A percentile compares a stretch with the other conserved stretches of the same genome.
Evolutionary conservation across 1,284 basidiomycete species (phyloP).

Genomic region (Malassezia pachydermatis): DNA sequence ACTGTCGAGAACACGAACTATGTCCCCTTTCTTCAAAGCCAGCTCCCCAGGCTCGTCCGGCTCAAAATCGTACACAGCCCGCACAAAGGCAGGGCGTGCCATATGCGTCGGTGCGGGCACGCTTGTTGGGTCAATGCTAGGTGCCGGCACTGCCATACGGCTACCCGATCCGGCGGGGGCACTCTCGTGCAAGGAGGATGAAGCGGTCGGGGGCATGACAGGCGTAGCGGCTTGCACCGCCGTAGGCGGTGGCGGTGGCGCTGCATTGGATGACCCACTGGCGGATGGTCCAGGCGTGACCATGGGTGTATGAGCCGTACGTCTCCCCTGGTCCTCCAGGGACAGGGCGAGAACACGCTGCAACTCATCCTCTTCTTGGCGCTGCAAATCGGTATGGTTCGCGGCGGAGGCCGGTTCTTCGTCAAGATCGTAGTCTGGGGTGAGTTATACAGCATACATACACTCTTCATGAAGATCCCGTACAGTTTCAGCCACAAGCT

Average conservation of each 20-base stretch:
- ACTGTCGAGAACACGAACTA: slow-evolving; percentile 89
- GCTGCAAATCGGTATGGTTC: slow-evolving; percentile 31
- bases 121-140: not conserved
- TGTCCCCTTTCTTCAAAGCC: slow-evolving; percentile 80
- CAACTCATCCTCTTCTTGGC: slow-evolving; percentile 44
- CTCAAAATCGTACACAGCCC: slow-evolving; percentile 80
- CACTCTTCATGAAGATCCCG: slow-evolving; percentile 71
- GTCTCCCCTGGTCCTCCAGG: slow-evolving; percentile 32
- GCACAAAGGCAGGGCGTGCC: slow-evolving; percentile 53
- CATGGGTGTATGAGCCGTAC: not conserved
- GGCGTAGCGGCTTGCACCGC: not conserved
- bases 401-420: slow-evolving; percentile 15
- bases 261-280: not conserved
- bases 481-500: slow-evolving; percentile 83
- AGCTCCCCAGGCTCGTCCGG: slow-evolving; percentile 83
- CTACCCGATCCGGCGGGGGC: not conserved
- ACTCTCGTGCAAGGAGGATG: not conserved
- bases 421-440: slow-evolving; percentile 23
- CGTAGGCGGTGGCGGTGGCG: not conserved
- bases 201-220: not conserved
- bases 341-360: slow-evolving; percentile 40
- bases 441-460: slow-evolving; percentile 17
- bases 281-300: not conserved
- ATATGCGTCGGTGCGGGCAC: slow-evolving; percentile 16
- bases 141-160: not conserved